Evolutionary conservation across 2,329 filamentous ascomycete species (phyloP).

Genomic region (Arthroderma sp.): DNA sequence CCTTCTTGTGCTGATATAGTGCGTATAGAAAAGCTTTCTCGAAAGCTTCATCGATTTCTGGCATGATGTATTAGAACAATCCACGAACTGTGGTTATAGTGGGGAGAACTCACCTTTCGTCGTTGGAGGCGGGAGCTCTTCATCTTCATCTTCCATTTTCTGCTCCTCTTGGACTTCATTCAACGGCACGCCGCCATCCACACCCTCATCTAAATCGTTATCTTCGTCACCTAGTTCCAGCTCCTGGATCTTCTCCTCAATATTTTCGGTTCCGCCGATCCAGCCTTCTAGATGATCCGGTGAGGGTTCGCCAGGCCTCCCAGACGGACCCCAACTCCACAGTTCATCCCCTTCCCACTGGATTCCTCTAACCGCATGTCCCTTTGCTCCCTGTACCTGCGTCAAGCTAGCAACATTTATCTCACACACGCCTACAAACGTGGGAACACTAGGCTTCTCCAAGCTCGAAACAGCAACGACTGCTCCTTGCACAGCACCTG

Average conservation of each 20-base stretch:
- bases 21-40: slow-evolving; percentile 53
- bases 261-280: slow-evolving; percentile 25
- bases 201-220: slow-evolving; percentile 15
- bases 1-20: slow-evolving; percentile 47
- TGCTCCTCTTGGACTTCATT: slow-evolving; percentile 23
- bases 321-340: slow-evolving; percentile 50
- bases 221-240: slow-evolving; percentile 35
- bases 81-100: background rate
- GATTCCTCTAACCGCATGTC: slow-evolving; percentile 52
- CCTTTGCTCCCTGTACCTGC: slow-evolving; percentile 48
- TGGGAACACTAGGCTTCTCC: slow-evolving; percentile 48
- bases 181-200: slow-evolving; percentile 14
- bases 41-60: slow-evolving; percentile 57
- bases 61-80: background rate
- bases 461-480: slow-evolving; percentile 52
- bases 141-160: slow-evolving; percentile 35
- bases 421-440: slow-evolving; percentile 53
- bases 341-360: slow-evolving; percentile 59
- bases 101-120: slow-evolving; percentile 42
- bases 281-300: slow-evolving; percentile 46
- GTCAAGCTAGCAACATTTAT: slow-evolving; percentile 47
- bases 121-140: slow-evolving; percentile 32
- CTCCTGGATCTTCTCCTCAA: slow-evolving; percentile 29
- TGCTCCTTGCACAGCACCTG: slow-evolving; percentile 46
- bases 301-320: slow-evolving; percentile 40